Conservation (phyloP, 345 rosid genomes). For the Limnanthes douglasii region DNA sequence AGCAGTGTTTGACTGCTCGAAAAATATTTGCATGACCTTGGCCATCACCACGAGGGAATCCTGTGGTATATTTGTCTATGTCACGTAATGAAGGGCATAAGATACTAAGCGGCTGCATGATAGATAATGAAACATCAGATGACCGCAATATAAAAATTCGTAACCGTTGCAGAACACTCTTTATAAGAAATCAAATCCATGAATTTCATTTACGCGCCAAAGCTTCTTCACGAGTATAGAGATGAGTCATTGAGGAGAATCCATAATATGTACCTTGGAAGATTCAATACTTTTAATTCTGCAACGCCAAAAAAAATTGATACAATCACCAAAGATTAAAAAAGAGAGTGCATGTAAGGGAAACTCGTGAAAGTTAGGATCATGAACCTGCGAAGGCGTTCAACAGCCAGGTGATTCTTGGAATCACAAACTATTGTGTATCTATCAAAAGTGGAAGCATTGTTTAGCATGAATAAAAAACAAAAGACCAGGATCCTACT, state of each 20-base stretch:
- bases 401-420: constrained; percentile 63
- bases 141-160: constrained; percentile 3
- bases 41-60: constrained; percentile 78
- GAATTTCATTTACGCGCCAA: not conserved
- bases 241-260: not conserved
- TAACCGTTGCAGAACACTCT: not conserved
- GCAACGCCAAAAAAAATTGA: constrained; percentile 13
- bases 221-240: not conserved
- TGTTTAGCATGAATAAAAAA: not conserved
- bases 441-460: constrained; percentile 17
- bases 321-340: not conserved
- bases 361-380: not conserved
- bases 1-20: constrained; percentile 82
- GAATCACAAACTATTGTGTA: constrained; percentile 66
- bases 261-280: constrained; percentile 43
- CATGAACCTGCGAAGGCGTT: constrained; percentile 74
- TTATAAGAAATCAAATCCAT: not conserved
- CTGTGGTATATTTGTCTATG: constrained; percentile 65
- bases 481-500: not conserved
- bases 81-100: constrained; percentile 71
- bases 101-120: constrained; percentile 85
- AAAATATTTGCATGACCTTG: constrained; percentile 80
- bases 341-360: constrained; percentile 1
- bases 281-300: constrained; percentile 72
- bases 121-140: not conserved